Evolutionary conservation across 2,329 filamentous ascomycete species (phyloP), one percentile per base, ranked within the genome.

Genomic region (Pseudogymnoascus sp.): DNA sequence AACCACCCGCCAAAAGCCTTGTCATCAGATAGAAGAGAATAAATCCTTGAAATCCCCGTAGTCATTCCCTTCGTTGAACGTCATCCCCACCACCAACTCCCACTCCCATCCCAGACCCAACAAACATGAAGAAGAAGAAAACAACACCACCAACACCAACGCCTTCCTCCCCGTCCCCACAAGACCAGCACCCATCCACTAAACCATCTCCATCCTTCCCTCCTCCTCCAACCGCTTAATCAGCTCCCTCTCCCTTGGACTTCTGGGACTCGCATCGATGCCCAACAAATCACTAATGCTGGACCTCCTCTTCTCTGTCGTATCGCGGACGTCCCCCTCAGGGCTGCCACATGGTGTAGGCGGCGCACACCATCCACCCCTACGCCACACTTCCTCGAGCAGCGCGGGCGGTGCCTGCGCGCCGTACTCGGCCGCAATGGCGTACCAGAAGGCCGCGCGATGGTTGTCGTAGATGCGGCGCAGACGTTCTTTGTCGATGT

Each of bases 401-500:
- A 85, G 79, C 12, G 81, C 79, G 1, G 88, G 84, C 59, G 84
- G 86, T 1, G 81, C 80, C 36, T 85, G 83, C 12, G 78, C 74
- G 62, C 88, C 88, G 70, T 93, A 93, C 69, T 91, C 88, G 25
- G 83, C 78, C 31, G 89, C 88, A 37, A 93, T 82, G 59, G 83
- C 80, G 36, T 83, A 79, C 89, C 90, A 93, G 77, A 93, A 93
- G 7, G 84, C 82, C 60, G 82, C 79, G 46, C 88, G 85, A 75
- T 91, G 88, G 6, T 83, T 78, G 61, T 86, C 82, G 75, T 93
- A 93, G 68, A 92, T 84, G 65, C 83, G 80, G 59, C 85, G 83
- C 23, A 93, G 85, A 59, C 88, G 87, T 28, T 82, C 78, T 70
- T 86, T 80, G 73, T 90, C 86, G 66, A 88, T 80, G 59, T 74